Evolutionary conservation across 2,329 filamentous ascomycete genomes (phyloP), one percentile per base, ranked within the genome.

Genomic region (Aspergillus sp.): DNA sequence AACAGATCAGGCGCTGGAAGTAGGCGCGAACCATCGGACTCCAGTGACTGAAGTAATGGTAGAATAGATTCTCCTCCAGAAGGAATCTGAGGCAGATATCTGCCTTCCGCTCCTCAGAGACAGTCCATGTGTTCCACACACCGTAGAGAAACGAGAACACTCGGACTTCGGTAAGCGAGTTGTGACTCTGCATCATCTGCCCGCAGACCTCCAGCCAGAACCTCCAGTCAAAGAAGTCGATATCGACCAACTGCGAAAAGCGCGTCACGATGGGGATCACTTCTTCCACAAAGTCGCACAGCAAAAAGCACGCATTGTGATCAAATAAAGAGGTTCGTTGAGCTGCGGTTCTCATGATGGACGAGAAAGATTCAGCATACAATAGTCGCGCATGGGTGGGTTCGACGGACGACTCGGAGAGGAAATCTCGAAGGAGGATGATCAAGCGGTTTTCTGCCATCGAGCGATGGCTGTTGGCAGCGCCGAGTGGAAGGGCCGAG

Each of bases 21-120:
- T 96, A 97, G 13, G 91, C 88, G 55, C 92, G 84, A 19, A 96
- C 90, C 92, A 96, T 96, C 0, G 92, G 91, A 65, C 90, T 96
- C 91, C 92, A 96, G 65, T 96, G 91, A 65, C 88, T 93, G 74
- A 96, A 97, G 56, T 91, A 86, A 55, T 83, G 84, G 65, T 89
- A 85, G 68, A 96, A 96, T 2, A 88, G 82, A 21, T 86, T 79
- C 49, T 88, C 86, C 5, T 86, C 81, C 11, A 97, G 76, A 36
- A 97, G 74, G 78, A 94, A 92, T 19, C 85, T 83, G 23, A 88
- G 64, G 66, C 89, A 95, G 16, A 96, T 68, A 13, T 80, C 76
- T 52, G 82, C 78, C 70, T 93, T 95, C 46, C 88, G 82, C 47
- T 77, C 74, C 2, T 86, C 80, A 50, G 89, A 82, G 31, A 81